Conservation (phyloP, 2,329 filamentous ascomycete genomes). For the Chrysosporium keratinophilum region DNA sequence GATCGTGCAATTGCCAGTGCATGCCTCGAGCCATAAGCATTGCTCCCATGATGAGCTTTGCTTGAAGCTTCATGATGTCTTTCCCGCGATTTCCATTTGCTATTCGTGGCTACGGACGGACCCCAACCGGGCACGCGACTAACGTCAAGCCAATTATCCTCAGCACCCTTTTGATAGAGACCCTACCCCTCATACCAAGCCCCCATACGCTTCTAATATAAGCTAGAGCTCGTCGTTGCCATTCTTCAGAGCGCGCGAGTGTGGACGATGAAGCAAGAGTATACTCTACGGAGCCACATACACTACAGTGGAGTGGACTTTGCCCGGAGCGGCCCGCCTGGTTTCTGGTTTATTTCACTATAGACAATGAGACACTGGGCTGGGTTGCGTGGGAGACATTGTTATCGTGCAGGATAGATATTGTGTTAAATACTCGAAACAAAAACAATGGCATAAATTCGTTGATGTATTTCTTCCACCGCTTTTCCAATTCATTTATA, state of each 20-base stretch:
- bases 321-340: conserved; percentile 28
- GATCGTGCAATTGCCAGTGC: too few relatives aligned
- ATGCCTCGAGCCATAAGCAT: too few relatives aligned
- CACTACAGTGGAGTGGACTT: conserved; percentile 20
- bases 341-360: conserved; percentile 39
- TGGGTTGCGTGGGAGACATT: conserved; percentile 38
- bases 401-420: neutral
- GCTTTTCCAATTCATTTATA: too few relatives aligned
- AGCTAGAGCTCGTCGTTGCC: conserved; percentile 48
- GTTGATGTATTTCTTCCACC: too few relatives aligned
- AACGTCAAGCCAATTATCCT: neutral
- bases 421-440: too few relatives aligned
- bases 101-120: too few relatives aligned
- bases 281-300: conserved; percentile 25
- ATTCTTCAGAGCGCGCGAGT: conserved; percentile 43
- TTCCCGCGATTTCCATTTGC: too few relatives aligned
- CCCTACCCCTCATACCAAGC: neutral
- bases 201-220: conserved; percentile 4
- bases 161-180: neutral
- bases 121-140: too few relatives aligned
- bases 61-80: too few relatives aligned
- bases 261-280: conserved; percentile 50
- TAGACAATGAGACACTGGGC: conserved; percentile 35
- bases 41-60: too few relatives aligned
- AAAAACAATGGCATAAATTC: too few relatives aligned